A percentile compares a stretch with the other conserved stretches of the same genome.
Evolutionary conservation across 495 filamentous ascomycete species (phyloP).

Genomic region (Penicillium manginii): DNA sequence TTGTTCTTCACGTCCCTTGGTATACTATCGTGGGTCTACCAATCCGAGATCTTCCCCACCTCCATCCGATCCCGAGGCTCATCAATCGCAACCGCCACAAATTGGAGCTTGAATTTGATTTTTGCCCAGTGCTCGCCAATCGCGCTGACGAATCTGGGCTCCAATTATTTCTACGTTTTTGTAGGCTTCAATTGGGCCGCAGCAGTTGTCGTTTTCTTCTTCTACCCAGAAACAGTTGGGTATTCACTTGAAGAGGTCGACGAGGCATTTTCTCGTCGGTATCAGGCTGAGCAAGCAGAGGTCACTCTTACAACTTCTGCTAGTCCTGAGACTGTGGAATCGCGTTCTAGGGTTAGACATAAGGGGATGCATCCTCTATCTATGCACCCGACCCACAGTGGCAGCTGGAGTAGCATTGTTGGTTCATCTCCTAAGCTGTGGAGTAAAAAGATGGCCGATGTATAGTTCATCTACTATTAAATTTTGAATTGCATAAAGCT

Average conservation of each 20-base stretch:
- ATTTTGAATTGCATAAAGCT: neutral
- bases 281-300: conserved; percentile 15
- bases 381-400: conserved; percentile 22
- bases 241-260: conserved; percentile 59
- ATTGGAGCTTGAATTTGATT: conserved; percentile 58
- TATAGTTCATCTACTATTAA: conserved; percentile 5
- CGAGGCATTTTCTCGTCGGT: conserved; percentile 41
- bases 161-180: conserved; percentile 59
- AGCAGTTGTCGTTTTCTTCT: conserved; percentile 45
- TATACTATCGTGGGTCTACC: conserved; percentile 60
- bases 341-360: conserved; percentile 11
- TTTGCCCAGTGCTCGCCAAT: conserved; percentile 61
- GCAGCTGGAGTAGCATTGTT: conserved; percentile 21
- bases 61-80: conserved; percentile 57
- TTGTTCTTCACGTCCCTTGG: conserved; percentile 59
- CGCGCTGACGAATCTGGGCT: conserved; percentile 49
- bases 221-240: conserved; percentile 57
- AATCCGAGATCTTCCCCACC: conserved; percentile 61
- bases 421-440: conserved; percentile 11
- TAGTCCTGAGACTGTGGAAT: conserved; percentile 5
- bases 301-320: neutral
- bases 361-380: conserved; percentile 25
- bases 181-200: conserved; percentile 55
- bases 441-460: conserved; percentile 18
- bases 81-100: conserved; percentile 54